A percentile compares a stretch with the other conserved stretches of the same genome.
Evolutionary conservation across 352 stramenopile species (phyloP).

Genomic region (Phytophthora vignae): DNA sequence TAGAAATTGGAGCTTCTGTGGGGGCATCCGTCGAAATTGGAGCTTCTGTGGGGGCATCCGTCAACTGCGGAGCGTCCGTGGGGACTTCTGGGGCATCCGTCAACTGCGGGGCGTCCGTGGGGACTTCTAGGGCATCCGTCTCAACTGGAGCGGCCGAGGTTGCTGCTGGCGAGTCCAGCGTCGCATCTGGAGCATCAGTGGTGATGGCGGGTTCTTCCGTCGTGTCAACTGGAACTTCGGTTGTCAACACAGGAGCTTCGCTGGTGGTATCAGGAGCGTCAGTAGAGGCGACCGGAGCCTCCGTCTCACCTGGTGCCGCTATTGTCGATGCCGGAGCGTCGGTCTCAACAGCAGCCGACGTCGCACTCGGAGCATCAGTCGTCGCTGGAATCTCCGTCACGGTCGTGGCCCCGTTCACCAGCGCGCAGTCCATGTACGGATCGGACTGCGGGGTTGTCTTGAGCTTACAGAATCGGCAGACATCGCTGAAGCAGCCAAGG

Average conservation of each 20-base stretch:
- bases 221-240: neutral
- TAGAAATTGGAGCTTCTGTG: neutral
- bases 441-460: constrained; percentile 27
- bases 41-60: neutral
- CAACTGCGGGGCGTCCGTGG: neutral
- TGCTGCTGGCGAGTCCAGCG: neutral
- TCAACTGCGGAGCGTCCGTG: neutral
- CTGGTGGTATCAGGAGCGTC: constrained; percentile 1
- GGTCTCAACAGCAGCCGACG: neutral
- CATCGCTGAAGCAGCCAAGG: constrained; percentile 39
- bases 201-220: neutral
- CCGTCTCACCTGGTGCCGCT: neutral
- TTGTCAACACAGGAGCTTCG: neutral
- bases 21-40: neutral
- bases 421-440: constrained; percentile 32
- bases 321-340: neutral
- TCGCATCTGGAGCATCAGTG: neutral
- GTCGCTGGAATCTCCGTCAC: neutral
- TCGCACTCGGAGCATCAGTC: constrained; percentile 3
- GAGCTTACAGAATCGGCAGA: constrained; percentile 53
- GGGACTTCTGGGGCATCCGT: neutral
- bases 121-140: neutral
- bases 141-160: neutral
- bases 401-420: constrained; percentile 5
- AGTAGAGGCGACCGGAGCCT: neutral